These are phyloP conservation scores for Coemansia sp. DNA, from an alignment of 192 early-diverging fungal genomes.

Conservation along the genomic window DNA sequence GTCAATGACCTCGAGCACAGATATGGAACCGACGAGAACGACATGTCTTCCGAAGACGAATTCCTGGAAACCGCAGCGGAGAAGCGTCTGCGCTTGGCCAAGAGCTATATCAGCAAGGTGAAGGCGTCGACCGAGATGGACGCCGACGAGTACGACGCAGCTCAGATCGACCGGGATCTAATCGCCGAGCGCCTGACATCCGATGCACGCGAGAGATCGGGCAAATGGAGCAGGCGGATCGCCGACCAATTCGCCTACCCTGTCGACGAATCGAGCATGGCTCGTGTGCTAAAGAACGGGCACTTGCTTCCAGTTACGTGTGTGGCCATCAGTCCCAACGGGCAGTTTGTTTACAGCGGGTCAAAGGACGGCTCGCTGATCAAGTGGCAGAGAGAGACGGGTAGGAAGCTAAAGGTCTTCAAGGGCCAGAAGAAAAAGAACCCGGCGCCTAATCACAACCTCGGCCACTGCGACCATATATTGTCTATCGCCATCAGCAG, in stretches of 20 bases:
- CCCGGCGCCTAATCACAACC: constrained; percentile 48
- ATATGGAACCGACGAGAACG: constrained; percentile 19
- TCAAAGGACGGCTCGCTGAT: constrained; percentile 92
- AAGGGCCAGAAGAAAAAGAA: constrained; percentile 70
- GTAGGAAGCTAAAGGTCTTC: constrained; percentile 65
- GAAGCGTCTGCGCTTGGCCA: constrained; percentile 90
- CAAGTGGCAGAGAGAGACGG: constrained; percentile 76
- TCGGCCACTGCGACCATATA: constrained; percentile 75
- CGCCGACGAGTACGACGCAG: constrained; percentile 81
- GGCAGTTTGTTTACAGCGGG: constrained; percentile 73
- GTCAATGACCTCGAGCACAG: constrained; percentile 36
- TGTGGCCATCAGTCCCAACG: constrained; percentile 68
- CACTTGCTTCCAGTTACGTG: constrained; percentile 80
- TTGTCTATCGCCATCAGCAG: constrained; percentile 68
- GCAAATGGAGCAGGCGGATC: constrained; percentile 37
- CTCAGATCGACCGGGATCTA: constrained; percentile 87
- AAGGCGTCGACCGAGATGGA: constrained; percentile 55
- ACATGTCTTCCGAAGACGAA: constrained; percentile 58
- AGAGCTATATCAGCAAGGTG: constrained; percentile 83
- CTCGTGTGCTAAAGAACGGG: constrained; percentile 34
- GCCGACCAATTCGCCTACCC: constrained; percentile 27
- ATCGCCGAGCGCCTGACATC: constrained; percentile 82
- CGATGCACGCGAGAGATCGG: constrained; percentile 61
- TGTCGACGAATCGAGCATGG: constrained; percentile 25
- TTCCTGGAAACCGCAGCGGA: constrained; percentile 86